These are phyloP conservation scores for Neurospora terricola DNA, from an alignment of 495 filamentous ascomycete genomes.

Conservation along the genomic window DNA sequence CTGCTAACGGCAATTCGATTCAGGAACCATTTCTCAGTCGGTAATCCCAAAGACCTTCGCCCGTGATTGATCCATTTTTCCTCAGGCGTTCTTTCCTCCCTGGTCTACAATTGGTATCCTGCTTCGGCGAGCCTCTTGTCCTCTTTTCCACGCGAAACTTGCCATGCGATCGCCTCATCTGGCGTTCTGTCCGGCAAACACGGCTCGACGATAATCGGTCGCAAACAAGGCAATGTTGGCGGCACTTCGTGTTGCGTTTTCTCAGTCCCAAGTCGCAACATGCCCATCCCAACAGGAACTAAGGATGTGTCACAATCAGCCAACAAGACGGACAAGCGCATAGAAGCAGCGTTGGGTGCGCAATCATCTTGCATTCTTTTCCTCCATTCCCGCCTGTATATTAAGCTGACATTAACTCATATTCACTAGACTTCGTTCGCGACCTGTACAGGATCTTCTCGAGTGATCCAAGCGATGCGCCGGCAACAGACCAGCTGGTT, in stretches of 20 bases:
- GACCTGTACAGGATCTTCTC: constrained; percentile 13
- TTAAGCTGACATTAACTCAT: not conserved
- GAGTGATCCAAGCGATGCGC: constrained; percentile 7
- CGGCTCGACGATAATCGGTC: not conserved
- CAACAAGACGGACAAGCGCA: constrained; percentile 5
- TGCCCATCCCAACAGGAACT: not conserved
- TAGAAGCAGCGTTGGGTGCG: constrained; percentile 12
- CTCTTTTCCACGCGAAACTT: not conserved
- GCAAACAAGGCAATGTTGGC: not conserved
- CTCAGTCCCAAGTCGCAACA: not conserved
- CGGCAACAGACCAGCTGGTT: constrained; percentile 16
- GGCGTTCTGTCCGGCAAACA: not conserved
- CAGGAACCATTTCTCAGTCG: not conserved
- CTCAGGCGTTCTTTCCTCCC: not conserved
- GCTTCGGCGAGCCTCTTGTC: not conserved
- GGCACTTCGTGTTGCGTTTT: not conserved
- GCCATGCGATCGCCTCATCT: not conserved
- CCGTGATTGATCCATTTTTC: not conserved
- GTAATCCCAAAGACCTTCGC: not conserved
- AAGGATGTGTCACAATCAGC: not conserved
- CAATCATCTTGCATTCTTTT: not conserved
- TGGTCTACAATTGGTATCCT: not conserved
- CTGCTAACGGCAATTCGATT: not conserved
- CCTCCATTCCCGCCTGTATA: not conserved
- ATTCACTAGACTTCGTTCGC: constrained; percentile 10